phyloP scores from a whole-genome alignment of 495 filamentous ascomycete species.

The Xylaria intraflava region DNA sequence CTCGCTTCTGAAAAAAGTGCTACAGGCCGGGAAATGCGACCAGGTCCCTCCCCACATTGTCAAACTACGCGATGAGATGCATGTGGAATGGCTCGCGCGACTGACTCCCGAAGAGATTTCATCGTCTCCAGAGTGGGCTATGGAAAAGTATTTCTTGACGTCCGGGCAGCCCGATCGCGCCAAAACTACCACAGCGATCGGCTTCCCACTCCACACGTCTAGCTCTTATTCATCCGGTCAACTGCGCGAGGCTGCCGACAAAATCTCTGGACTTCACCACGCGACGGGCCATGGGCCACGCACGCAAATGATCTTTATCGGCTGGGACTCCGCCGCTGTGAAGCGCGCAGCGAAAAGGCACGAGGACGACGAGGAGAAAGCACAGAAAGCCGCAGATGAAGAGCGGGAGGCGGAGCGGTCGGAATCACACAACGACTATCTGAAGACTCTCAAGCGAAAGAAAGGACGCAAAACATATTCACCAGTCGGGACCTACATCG shows the following conservation, averaged over 20 bases:
- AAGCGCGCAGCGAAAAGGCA: conserved; percentile 1
- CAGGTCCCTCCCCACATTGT: conserved; percentile 13
- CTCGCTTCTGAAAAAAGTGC: conserved; percentile 12
- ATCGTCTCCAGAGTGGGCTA: conserved; percentile 4
- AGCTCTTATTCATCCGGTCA: conserved; percentile 1
- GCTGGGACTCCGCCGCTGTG: conserved; percentile 12
- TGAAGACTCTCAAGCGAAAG: conserved; percentile 1
- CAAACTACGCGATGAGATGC: conserved; percentile 8
- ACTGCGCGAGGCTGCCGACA: not conserved
- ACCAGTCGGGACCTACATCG: conserved; percentile 18
- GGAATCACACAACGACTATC: conserved; percentile 7
- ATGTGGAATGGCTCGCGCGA: conserved; percentile 11
- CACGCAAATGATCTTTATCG: conserved; percentile 9
- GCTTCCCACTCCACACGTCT: conserved; percentile 2
- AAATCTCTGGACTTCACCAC: conserved; percentile 12
- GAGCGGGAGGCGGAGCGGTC: conserved; percentile 10
- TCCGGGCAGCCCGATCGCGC: conserved; percentile 12
- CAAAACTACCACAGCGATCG: conserved; percentile 15
- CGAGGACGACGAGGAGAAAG: conserved; percentile 3
- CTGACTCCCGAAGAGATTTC: conserved; percentile 10
- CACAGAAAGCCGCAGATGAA: conserved; percentile 4
- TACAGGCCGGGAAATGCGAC: conserved; percentile 15
- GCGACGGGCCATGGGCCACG: not conserved
- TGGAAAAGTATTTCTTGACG: conserved; percentile 14
- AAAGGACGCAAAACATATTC: conserved; percentile 3